Evolutionary conservation across 2,329 filamentous ascomycete genomes (phyloP).

Genomic region (Alternaria postmessia): DNA sequence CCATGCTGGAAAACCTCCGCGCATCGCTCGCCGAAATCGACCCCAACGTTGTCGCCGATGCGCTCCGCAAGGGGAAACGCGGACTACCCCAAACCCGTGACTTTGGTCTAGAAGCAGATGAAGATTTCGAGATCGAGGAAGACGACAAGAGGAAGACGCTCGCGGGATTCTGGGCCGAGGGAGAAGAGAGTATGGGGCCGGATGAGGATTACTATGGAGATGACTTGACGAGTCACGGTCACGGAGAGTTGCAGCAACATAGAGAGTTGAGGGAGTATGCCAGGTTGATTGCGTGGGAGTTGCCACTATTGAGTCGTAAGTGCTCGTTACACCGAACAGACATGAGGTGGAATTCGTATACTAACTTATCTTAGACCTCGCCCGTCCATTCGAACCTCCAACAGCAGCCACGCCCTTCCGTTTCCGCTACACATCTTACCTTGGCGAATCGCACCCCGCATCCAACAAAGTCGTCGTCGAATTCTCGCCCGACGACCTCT

Average conservation of each 20-base stretch:
- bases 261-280: slow-evolving; percentile 89
- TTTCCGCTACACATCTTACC: slow-evolving; percentile 96
- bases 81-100: slow-evolving; percentile 27
- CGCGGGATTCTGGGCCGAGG: slow-evolving; percentile 49
- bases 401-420: slow-evolving; percentile 74
- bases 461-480: slow-evolving; percentile 94
- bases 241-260: slow-evolving; percentile 87
- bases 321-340: slow-evolving; percentile 21
- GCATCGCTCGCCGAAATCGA: slow-evolving; percentile 36
- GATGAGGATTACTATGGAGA: slow-evolving; percentile 75
- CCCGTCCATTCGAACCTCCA: slow-evolving; percentile 80
- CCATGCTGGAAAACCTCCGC: slow-evolving; percentile 33
- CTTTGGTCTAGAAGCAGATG: slow-evolving; percentile 31
- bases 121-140: slow-evolving; percentile 35
- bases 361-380: slow-evolving; percentile 68
- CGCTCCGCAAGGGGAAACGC: slow-evolving; percentile 33
- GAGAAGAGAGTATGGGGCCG: slow-evolving; percentile 62
- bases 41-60: slow-evolving; percentile 31
- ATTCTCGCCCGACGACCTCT: slow-evolving; percentile 78
- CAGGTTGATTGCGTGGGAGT: slow-evolving; percentile 89
- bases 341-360: not conserved
- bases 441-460: slow-evolving; percentile 92
- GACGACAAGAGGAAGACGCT: slow-evolving; percentile 23
- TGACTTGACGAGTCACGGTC: slow-evolving; percentile 82
- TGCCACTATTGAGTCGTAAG: slow-evolving; percentile 89